Conservation (phyloP, 331 rosid species). For the Acacia concinna region DNA sequence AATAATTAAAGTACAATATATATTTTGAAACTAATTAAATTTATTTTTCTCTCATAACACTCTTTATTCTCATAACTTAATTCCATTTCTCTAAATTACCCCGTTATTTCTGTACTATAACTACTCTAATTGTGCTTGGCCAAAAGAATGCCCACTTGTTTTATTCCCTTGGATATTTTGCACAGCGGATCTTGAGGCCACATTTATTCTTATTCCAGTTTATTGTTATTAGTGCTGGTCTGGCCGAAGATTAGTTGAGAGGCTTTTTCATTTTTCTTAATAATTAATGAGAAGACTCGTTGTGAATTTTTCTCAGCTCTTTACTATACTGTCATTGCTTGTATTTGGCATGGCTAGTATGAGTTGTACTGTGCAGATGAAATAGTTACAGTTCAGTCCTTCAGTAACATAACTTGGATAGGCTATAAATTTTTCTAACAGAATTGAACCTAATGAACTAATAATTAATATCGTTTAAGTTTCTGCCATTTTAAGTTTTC, state of each 20-base stretch:
- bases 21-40: neutral
- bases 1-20: neutral
- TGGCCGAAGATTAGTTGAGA: neutral
- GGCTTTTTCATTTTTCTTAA: neutral
- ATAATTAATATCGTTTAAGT: neutral
- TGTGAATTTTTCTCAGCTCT: neutral
- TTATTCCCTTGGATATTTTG: neutral
- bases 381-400: constrained; percentile 1
- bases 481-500: neutral
- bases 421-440: neutral
- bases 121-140: neutral
- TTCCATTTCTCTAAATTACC: neutral
- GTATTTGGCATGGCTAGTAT: constrained; percentile 10
- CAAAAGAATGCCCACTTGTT: neutral
- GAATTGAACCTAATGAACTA: constrained; percentile 17
- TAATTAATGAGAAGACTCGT: neutral
- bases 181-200: neutral
- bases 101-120: neutral
- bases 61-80: constrained; percentile 1
- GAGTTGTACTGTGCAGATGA: neutral
- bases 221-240: neutral
- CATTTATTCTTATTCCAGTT: neutral
- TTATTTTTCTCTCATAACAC: neutral
- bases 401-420: neutral
- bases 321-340: neutral